Evolutionary conservation across 2,329 filamentous ascomycete genomes (phyloP).

Genomic region (Cercospora beticola): DNA sequence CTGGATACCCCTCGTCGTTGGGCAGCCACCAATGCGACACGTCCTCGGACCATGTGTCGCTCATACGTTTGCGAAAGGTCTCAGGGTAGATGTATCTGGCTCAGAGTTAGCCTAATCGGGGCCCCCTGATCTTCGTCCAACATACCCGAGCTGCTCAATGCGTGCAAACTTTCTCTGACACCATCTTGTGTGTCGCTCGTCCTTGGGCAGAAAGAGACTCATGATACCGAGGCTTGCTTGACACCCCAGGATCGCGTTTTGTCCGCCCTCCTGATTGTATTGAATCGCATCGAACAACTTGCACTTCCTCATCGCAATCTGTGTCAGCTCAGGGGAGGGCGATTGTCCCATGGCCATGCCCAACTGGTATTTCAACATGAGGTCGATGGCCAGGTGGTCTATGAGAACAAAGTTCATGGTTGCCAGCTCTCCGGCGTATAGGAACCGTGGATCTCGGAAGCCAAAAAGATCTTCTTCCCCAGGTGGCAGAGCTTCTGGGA

Average conservation of each 20-base stretch:
- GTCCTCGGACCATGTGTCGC: constrained; percentile 70
- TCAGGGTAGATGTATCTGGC: constrained; percentile 78
- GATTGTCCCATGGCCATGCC: constrained; percentile 54
- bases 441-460: constrained; percentile 66
- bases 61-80: constrained; percentile 71
- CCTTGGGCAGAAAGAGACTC: constrained; percentile 74
- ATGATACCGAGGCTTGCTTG: constrained; percentile 77
- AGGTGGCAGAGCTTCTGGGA: constrained; percentile 53
- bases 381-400: constrained; percentile 74
- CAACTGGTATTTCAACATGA: constrained; percentile 79
- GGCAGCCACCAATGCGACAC: constrained; percentile 87
- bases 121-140: neutral
- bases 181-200: constrained; percentile 74
- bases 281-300: constrained; percentile 78
- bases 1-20: constrained; percentile 71
- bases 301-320: constrained; percentile 68
- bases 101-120: neutral
- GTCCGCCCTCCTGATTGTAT: constrained; percentile 67
- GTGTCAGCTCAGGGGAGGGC: constrained; percentile 55
- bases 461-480: constrained; percentile 66
- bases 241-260: constrained; percentile 68
- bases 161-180: constrained; percentile 73
- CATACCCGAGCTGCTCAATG: constrained; percentile 77
- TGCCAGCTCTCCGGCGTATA: constrained; percentile 71
- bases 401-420: constrained; percentile 71